Conservation (phyloP, 345 rosid species). For the Nephelium lappaceum region DNA sequence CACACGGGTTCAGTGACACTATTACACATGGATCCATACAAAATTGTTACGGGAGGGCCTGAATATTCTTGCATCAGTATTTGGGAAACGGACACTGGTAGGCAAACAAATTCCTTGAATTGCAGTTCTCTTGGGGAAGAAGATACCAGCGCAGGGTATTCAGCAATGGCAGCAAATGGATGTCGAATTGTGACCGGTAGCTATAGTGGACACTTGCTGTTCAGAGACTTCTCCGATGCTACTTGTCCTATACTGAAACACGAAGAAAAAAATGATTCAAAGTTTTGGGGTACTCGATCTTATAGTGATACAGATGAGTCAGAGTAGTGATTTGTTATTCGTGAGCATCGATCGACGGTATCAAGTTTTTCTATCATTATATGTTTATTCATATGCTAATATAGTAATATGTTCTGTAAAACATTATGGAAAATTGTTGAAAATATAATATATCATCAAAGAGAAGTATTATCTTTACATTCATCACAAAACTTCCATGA, state of each 20-base stretch:
- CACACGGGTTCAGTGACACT: conserved; percentile 48
- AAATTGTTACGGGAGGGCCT: conserved; percentile 58
- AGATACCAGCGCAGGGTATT: conserved; percentile 30
- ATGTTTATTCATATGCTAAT: too few species aligned
- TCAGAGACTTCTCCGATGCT: conserved; percentile 48
- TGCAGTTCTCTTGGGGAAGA: conserved; percentile 29
- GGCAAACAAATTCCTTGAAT: conserved; percentile 42
- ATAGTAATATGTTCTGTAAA: neutral
- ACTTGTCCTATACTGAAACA: conserved; percentile 26
- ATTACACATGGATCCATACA: conserved; percentile 58
- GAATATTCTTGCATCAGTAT: conserved; percentile 38
- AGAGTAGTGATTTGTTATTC: conserved; percentile 6
- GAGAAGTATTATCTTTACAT: neutral
- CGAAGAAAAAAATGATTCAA: conserved; percentile 38
- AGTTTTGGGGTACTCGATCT: conserved; percentile 50
- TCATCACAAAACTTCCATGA: neutral
- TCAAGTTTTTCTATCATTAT: neutral
- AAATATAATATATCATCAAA: too few species aligned
- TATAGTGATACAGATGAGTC: conserved; percentile 25
- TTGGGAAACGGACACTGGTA: conserved; percentile 62
- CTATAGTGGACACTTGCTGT: conserved; percentile 26
- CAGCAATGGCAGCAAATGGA: conserved; percentile 57
- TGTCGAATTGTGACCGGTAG: conserved; percentile 41
- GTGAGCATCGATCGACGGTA: neutral
- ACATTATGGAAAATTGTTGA: neutral